A percentile compares a stretch with the other conserved stretches of the same genome.
Evolutionary conservation across 2,329 filamentous ascomycete species (phyloP).

Genomic region (Fusarium bulbicola): DNA sequence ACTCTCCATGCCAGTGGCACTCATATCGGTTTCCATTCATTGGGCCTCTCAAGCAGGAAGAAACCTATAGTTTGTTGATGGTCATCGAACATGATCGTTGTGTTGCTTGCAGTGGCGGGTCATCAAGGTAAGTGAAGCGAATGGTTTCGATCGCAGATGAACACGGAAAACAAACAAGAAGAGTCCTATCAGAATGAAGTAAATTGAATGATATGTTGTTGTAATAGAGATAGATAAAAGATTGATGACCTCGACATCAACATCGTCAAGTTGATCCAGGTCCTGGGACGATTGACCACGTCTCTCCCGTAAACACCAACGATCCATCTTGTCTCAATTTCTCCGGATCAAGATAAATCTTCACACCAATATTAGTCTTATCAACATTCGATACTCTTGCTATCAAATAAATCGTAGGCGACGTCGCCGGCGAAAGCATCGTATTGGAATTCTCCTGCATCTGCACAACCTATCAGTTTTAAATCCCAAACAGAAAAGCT

Average conservation of each 20-base stretch:
- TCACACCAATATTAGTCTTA: slow-evolving; percentile 42
- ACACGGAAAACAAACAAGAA: background rate
- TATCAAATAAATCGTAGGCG: slow-evolving; percentile 50
- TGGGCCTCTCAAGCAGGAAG: fast-evolving
- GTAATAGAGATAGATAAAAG: too few relatives aligned
- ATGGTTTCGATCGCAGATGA: fast-evolving
- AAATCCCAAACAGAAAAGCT: background rate
- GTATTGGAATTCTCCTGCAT: slow-evolving; percentile 31
- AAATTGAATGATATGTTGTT: too few relatives aligned
- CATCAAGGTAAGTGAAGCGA: fast-evolving
- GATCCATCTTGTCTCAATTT: slow-evolving; percentile 28
- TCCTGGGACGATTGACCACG: slow-evolving; percentile 24
- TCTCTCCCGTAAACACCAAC: slow-evolving; percentile 36
- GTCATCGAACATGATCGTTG: background rate
- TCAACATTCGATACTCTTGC: slow-evolving; percentile 53
- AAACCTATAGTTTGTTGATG: background rate
- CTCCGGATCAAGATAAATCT: slow-evolving; percentile 52
- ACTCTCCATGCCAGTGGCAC: fast-evolving
- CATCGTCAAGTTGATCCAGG: background rate
- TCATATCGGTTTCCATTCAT: fast-evolving
- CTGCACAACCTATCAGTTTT: slow-evolving; percentile 19
- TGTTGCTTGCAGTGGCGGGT: background rate
- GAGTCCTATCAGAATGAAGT: too few relatives aligned
- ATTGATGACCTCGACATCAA: background rate
- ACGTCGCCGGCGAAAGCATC: background rate